A percentile compares a stretch with the other conserved stretches of the same genome.
phyloP scores from a whole-genome alignment of 2,329 filamentous ascomycete genomes.

The Penicillium sp. region DNA sequence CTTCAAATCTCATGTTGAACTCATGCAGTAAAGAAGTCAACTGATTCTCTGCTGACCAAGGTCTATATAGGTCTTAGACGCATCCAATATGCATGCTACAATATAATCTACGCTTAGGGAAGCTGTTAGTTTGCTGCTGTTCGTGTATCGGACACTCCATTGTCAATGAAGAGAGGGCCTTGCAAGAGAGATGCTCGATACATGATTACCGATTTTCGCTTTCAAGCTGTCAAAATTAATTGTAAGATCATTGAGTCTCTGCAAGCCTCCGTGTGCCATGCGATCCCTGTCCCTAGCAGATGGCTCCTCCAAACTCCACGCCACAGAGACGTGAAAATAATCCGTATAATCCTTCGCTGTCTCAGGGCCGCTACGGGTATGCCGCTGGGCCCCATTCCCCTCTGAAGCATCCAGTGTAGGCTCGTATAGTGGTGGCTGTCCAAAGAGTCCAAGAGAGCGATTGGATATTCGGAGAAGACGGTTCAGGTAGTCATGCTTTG shows the following conservation, averaged over 20 bases:
- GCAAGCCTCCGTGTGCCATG: constrained; percentile 30
- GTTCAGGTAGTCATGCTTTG: constrained; percentile 61
- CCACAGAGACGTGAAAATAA: constrained; percentile 87
- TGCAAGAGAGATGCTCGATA: constrained; percentile 48
- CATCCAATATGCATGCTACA: too few relatives aligned
- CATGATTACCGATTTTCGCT: constrained; percentile 74
- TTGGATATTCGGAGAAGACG: constrained; percentile 72
- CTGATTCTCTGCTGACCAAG: too few relatives aligned
- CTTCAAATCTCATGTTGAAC: too few relatives aligned
- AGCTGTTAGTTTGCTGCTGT: too few relatives aligned
- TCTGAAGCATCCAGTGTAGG: neutral
- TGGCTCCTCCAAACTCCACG: constrained; percentile 72
- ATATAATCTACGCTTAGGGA: too few relatives aligned
- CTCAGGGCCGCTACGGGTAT: constrained; percentile 8
- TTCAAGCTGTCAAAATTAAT: constrained; percentile 69
- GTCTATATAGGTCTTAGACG: too few relatives aligned
- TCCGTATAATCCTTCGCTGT: constrained; percentile 50
- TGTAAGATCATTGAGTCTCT: constrained; percentile 46
- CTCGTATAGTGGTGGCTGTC: constrained; percentile 73
- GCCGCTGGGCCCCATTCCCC: neutral
- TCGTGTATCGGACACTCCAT: neutral
- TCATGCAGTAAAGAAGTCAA: too few relatives aligned
- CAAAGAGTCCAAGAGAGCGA: constrained; percentile 60
- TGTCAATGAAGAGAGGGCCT: neutral
- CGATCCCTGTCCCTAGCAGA: constrained; percentile 47